phyloP scores from a whole-genome alignment of 495 filamentous ascomycete species.

The Stereocaulon alpinum region DNA sequence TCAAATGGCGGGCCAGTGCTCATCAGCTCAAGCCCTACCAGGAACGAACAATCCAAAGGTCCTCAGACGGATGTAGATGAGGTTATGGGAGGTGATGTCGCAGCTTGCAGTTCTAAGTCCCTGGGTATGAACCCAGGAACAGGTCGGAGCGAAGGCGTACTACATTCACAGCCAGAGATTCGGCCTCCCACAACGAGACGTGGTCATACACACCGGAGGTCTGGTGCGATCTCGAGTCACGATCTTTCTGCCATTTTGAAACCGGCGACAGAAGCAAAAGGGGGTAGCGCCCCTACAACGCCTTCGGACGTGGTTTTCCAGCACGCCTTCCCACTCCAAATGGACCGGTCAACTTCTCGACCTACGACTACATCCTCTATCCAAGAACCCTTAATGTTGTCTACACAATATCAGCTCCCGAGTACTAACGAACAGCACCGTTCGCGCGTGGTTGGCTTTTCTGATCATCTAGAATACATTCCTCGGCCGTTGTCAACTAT shows the following conservation, averaged over 20 bases:
- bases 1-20: conserved; percentile 47
- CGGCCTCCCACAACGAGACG: conserved; percentile 41
- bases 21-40: conserved; percentile 38
- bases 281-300: conserved; percentile 57
- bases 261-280: conserved; percentile 38
- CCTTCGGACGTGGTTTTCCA: conserved; percentile 42
- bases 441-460: conserved; percentile 45
- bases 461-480: conserved; percentile 51
- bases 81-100: conserved; percentile 65
- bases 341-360: conserved; percentile 30
- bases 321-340: conserved; percentile 25
- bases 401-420: conserved; percentile 1
- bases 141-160: conserved; percentile 47
- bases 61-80: conserved; percentile 70
- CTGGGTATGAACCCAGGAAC: conserved; percentile 57
- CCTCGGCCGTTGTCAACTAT: conserved; percentile 62
- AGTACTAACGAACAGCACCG: conserved; percentile 31
- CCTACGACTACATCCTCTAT: conserved; percentile 30
- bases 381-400: conserved; percentile 19
- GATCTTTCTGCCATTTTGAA: conserved; percentile 68
- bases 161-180: conserved; percentile 36
- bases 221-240: conserved; percentile 75
- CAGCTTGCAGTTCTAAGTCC: conserved; percentile 42
- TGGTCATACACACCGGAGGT: conserved; percentile 75
- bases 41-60: conserved; percentile 31